Evolutionary conservation across 2,329 filamentous ascomycete species (phyloP), one percentile per base, ranked within the genome.

Genomic region (Geosmithia flava): DNA sequence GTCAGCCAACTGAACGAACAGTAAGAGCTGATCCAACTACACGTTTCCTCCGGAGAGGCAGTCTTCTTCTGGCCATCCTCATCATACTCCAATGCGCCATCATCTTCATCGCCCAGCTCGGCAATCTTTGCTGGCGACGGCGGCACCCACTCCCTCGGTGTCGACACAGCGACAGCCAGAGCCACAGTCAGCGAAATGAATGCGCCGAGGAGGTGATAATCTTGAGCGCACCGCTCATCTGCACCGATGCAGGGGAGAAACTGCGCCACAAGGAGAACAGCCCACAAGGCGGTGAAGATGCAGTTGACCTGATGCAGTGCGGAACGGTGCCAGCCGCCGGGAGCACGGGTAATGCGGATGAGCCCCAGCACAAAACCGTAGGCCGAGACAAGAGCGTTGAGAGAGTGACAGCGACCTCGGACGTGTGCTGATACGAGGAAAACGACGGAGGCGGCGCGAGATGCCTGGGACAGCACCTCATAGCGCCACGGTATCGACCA

Each of bases 21-120:
- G 53, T 72, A 76, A 53, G 72, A 72, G 46, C 65, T 68, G 48
- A 74, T 62, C 71, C 71, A 77, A 50, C 72, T 75, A 59, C 71
- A 74, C 2, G 67, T 71, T 55, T 78, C 73, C 54, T 78, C 74
- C 1, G 66, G 69, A 2, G 71, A 65, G 6, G 74, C 71, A 15
- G 16, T 19, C n/a, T 37, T 19, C 7, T 27, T 29, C 8, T 17
- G 27, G 27, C 43, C 19, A 7, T 45, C 19, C 27, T 23, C 17
- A 19, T 37, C 33, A 16, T 37, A 37, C 33, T 37, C 33, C 3
- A 37, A 19, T 6, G n/a, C 20, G 41, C 41, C 41, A 46, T 67
- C 63, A 19, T 56, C 53, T n/a, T 60, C 59, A 13, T 47, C 30
- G 20, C 55, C 23, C 8, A 27, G 23, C 23, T 27, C 23, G 4